Percentiles rank a stretch among this genome's conserved stretches.
These are phyloP conservation scores for Claviceps humidiphila DNA, from an alignment of 2,329 filamentous ascomycete genomes.

Conservation along the genomic window DNA sequence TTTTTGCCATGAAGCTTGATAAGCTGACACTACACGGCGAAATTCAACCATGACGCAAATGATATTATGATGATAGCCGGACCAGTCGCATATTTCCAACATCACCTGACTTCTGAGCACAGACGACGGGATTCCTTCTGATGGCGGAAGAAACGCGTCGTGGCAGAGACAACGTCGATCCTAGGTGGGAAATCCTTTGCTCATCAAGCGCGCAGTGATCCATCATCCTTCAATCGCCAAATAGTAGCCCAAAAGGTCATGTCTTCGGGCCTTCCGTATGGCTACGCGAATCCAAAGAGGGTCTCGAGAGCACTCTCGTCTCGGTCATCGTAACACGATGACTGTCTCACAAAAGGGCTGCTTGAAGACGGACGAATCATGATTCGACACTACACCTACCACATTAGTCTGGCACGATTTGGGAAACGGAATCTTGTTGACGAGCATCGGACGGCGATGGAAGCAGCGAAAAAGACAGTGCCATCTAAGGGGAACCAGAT, in stretches of 20 bases:
- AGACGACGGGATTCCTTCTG: neutral
- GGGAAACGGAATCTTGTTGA: neutral
- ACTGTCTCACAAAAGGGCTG: slow-evolving; percentile 5
- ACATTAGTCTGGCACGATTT: neutral
- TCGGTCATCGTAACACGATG: slow-evolving; percentile 4
- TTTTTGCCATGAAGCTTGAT: slow-evolving; percentile 3
- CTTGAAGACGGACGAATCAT: neutral
- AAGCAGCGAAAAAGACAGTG: too few species aligned
- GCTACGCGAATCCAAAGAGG: slow-evolving; percentile 4
- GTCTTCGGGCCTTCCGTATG: slow-evolving; percentile 5
- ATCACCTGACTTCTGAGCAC: neutral
- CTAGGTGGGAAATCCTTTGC: neutral
- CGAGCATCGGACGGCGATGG: neutral
- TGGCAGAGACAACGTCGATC: neutral
- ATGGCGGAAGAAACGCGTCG: neutral
- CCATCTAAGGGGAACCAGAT: neutral
- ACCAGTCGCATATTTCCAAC: neutral
- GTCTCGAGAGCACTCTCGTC: slow-evolving; percentile 1
- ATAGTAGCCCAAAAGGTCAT: neutral
- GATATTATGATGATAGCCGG: neutral
- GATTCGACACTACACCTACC: neutral
- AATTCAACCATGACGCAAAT: neutral
- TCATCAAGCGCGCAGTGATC: neutral
- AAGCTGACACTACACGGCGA: slow-evolving; percentile 1
- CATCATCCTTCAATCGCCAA: slow-evolving; percentile 1